Base-by-base conservation (phyloP, 116 monocot genomes). In the Dioscorea cayenensis region DNA sequence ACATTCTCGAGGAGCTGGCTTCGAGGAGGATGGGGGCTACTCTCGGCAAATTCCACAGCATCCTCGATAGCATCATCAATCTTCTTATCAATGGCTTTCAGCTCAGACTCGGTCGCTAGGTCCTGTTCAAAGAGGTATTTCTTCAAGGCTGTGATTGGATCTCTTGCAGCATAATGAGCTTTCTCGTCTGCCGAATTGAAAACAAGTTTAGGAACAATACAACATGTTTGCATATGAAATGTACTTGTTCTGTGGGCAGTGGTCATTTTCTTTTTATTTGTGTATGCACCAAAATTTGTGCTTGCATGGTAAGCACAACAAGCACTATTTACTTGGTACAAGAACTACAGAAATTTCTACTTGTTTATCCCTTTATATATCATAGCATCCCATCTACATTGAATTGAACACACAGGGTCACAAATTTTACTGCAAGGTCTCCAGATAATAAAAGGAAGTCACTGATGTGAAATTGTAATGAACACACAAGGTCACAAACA, bases 1-100 rank as follows among this genome's bases (percentile, higher is more conserved):
- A 88, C 88, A 49, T 88, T 88, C 68, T 88, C 88, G 13, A 88
- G 78, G 51, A 88, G 68, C 68, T 91, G 91, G 77, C 83, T 91
- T 5, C 83, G 82, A 72, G 83, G 80, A 69, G 91, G 91, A 59
- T 35, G 63, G 12, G 91, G 85, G 78, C 87, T 91, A 11, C 77
- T 73, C 60, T 91, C 91, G 2, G 87, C 91, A 70, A 87, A 91
- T 32, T 91, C 87, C 51, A 91, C 91, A 29, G 91, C 80, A 1
- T 85, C 91, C 67, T 91, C 91, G 60, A 91, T 59, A 14, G 78
- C 43, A 12, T 82, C 85, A 52, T 91, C 85, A 1, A 91, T 85
- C 81, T 75, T 91, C 69, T 91, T 87, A 49, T 87, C 82, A 32
- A 91, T 83, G 38, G 70, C 71, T 64, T 92, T 85, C 69, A 89